phyloP scores from a whole-genome alignment of 148 eudicot species.

The Rhododendron ovatum region DNA sequence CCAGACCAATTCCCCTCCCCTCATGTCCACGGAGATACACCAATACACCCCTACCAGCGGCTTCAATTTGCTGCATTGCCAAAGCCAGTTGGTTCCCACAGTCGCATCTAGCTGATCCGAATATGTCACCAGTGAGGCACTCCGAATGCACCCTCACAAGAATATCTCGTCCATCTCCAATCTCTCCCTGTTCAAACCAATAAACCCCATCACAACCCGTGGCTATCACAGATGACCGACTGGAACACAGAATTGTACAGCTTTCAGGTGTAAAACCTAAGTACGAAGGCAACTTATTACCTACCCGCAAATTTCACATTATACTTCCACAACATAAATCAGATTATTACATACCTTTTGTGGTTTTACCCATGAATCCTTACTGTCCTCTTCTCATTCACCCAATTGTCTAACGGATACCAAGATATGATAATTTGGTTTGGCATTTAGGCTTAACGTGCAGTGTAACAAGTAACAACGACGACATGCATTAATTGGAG shows the following conservation, averaged over 20 bases:
- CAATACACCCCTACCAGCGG: constrained; percentile 58
- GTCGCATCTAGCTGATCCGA: constrained; percentile 65
- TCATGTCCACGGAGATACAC: constrained; percentile 70
- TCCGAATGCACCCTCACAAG: constrained; percentile 84
- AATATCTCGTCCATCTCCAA: constrained; percentile 74
- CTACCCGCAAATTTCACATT: not conserved
- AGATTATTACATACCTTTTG: not conserved
- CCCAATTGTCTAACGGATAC: not conserved
- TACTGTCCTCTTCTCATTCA: not conserved
- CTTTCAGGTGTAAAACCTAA: not conserved
- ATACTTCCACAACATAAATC: not conserved
- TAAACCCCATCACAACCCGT: not conserved
- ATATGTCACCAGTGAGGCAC: constrained; percentile 66
- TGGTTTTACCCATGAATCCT: not conserved
- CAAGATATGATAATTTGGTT: not conserved
- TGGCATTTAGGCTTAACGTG: not conserved
- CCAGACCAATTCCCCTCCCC: constrained; percentile 75
- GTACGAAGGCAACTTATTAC: not conserved
- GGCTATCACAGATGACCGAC: not conserved
- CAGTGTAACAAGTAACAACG: not conserved
- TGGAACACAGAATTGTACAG: not conserved
- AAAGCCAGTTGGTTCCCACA: constrained; percentile 60
- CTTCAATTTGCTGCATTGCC: constrained; percentile 67
- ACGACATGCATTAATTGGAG: not conserved
- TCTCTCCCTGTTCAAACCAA: constrained; percentile 57